A percentile compares a stretch with the other conserved stretches of the same genome.
Conservation (phyloP, 345 rosid genomes). For the Salix arbutifolia region DNA sequence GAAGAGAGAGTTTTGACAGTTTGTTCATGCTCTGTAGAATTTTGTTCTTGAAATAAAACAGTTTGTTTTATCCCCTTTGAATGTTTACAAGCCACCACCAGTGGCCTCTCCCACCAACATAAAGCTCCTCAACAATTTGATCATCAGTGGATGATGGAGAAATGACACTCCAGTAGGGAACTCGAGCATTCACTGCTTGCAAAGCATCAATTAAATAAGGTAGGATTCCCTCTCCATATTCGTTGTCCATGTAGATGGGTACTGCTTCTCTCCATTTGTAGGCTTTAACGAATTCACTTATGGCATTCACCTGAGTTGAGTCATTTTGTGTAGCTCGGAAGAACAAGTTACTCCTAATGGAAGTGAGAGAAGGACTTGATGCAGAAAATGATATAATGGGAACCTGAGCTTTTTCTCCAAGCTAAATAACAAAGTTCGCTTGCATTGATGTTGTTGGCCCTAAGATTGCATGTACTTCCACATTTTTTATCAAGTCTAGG, state of each 20-base stretch:
- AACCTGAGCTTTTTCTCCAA: conserved; percentile 37
- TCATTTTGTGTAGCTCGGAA: conserved; percentile 38
- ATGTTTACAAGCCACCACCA: too few relatives aligned
- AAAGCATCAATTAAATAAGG: conserved; percentile 38
- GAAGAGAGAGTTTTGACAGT: too few relatives aligned
- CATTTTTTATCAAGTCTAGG: conserved; percentile 13
- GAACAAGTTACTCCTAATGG: conserved; percentile 14
- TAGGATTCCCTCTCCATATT: conserved; percentile 30
- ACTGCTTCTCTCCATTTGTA: conserved; percentile 43
- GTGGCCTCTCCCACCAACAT: conserved; percentile 25
- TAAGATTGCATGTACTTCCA: too few relatives aligned
- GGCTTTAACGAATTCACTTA: conserved; percentile 30
- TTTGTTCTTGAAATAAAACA: too few relatives aligned
- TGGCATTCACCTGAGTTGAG: conserved; percentile 42
- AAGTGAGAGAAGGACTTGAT: conserved; percentile 31
- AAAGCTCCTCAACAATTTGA: conserved; percentile 33
- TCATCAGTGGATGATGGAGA: conserved; percentile 33
- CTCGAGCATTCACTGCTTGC: conserved; percentile 12
- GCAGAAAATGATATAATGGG: conserved; percentile 53
- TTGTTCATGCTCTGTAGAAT: too few relatives aligned
- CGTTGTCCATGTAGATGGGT: conserved; percentile 15
- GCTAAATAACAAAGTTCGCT: neutral
- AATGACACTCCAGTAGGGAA: conserved; percentile 29
- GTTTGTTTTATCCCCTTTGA: too few relatives aligned
- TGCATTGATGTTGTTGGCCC: too few relatives aligned